phyloP scores from a whole-genome alignment of 2,329 filamentous ascomycete species.

The Lasiodiplodia sp. region DNA sequence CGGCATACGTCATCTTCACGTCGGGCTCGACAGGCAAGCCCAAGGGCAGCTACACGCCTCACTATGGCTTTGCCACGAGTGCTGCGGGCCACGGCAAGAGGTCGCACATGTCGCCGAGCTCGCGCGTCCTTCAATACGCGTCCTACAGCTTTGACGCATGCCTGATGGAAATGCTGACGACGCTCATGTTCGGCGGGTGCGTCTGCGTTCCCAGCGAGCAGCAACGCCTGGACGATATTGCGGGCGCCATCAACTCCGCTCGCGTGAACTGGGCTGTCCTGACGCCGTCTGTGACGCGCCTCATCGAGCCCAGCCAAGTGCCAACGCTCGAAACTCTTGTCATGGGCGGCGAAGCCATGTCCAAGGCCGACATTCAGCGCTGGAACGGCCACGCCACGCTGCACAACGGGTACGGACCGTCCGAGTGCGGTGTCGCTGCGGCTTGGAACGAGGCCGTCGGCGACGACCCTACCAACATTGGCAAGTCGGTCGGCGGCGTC shows the following conservation, averaged over 20 bases:
- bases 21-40: slow-evolving; percentile 98
- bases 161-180: slow-evolving; percentile 44
- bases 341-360: slow-evolving; percentile 41
- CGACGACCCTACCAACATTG: slow-evolving; percentile 29
- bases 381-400: slow-evolving; percentile 41
- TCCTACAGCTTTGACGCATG: slow-evolving; percentile 42
- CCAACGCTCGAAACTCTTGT: slow-evolving; percentile 50
- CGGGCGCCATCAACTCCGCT: slow-evolving; percentile 46
- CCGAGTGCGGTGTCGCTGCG: slow-evolving; percentile 45
- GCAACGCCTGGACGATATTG: slow-evolving; percentile 55
- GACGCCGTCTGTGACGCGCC: slow-evolving; percentile 49
- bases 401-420: slow-evolving; percentile 16
- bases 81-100: slow-evolving; percentile 40
- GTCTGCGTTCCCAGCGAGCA: slow-evolving; percentile 46
- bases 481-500: neutral
- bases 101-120: slow-evolving; percentile 35
- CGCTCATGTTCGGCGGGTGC: slow-evolving; percentile 49
- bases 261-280: slow-evolving; percentile 41
- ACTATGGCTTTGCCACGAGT: slow-evolving; percentile 68
- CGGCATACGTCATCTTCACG: slow-evolving; percentile 76
- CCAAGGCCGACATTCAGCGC: slow-evolving; percentile 26
- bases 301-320: slow-evolving; percentile 49
- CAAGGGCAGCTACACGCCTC: slow-evolving; percentile 68
- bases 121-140: slow-evolving; percentile 38
- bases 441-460: slow-evolving; percentile 32